Evolutionary conservation across 129 eudicot species (phyloP).

Genomic region (Tagetes erecta): DNA sequence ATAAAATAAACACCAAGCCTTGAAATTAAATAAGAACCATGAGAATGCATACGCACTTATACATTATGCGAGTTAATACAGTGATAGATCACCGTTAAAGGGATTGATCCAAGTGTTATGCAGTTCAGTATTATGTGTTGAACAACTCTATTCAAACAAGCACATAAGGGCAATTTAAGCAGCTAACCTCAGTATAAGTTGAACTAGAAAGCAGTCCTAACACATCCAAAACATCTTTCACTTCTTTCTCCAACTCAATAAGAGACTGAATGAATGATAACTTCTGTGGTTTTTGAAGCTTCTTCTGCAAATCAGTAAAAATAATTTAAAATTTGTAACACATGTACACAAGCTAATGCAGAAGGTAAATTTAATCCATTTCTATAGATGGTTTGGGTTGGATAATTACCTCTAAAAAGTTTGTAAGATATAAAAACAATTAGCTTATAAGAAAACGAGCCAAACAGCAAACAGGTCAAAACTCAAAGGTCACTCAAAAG

Average conservation of each 20-base stretch:
- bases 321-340: constrained; percentile 1
- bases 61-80: background rate
- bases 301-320: constrained; percentile 58
- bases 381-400: background rate
- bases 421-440: background rate
- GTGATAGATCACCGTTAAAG: background rate
- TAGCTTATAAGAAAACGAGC: background rate
- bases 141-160: background rate
- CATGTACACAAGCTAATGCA: background rate
- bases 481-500: background rate
- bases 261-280: constrained; percentile 48
- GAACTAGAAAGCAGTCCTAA: constrained; percentile 68
- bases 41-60: background rate
- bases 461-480: background rate
- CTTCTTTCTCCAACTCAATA: constrained; percentile 49
- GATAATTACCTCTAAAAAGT: background rate
- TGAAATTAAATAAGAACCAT: background rate
- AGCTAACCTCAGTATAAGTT: constrained; percentile 66
- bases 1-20: background rate
- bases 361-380: background rate
- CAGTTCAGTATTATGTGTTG: background rate
- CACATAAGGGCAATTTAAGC: background rate
- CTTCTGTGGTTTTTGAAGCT: constrained; percentile 61
- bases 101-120: background rate
- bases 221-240: constrained; percentile 55